phyloP scores from a whole-genome alignment of 768 basidiomycete species.

The Dendrothele bispora region DNA sequence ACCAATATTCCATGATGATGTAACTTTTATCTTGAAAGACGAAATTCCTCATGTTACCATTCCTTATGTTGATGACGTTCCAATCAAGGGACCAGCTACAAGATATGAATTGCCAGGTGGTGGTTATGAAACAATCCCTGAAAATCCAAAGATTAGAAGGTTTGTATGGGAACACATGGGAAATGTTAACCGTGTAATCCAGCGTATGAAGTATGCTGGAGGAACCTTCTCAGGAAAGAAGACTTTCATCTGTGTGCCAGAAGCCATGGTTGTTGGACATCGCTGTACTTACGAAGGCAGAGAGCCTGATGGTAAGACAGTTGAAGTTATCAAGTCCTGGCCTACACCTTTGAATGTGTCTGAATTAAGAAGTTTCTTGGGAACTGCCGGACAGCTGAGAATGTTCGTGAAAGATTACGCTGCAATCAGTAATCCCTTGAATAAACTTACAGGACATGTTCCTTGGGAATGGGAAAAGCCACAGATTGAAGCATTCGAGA shows the following conservation, averaged over 20 bases:
- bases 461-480: slow-evolving; percentile 43
- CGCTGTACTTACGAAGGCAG: slow-evolving; percentile 33
- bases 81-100: slow-evolving; percentile 30
- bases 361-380: slow-evolving; percentile 13
- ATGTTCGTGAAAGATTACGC: slow-evolving; percentile 14
- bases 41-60: slow-evolving; percentile 38
- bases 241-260: slow-evolving; percentile 23
- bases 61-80: slow-evolving; percentile 41
- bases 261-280: slow-evolving; percentile 35
- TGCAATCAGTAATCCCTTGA: not conserved
- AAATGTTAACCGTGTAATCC: slow-evolving; percentile 34
- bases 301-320: slow-evolving; percentile 14
- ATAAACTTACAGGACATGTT: slow-evolving; percentile 11
- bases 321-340: slow-evolving; percentile 8
- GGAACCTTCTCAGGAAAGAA: slow-evolving; percentile 39
- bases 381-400: slow-evolving; percentile 3
- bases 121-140: slow-evolving; percentile 30
- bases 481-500: slow-evolving; percentile 8
- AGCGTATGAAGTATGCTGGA: slow-evolving; percentile 34
- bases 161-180: slow-evolving; percentile 36
- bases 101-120: slow-evolving; percentile 27
- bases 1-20: slow-evolving; percentile 39
- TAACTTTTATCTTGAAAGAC: slow-evolving; percentile 32
- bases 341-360: not conserved
- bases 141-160: slow-evolving; percentile 37